phyloP scores from a whole-genome alignment of 2,329 filamentous ascomycete genomes.

The Fonsecaea multimorphosa region DNA sequence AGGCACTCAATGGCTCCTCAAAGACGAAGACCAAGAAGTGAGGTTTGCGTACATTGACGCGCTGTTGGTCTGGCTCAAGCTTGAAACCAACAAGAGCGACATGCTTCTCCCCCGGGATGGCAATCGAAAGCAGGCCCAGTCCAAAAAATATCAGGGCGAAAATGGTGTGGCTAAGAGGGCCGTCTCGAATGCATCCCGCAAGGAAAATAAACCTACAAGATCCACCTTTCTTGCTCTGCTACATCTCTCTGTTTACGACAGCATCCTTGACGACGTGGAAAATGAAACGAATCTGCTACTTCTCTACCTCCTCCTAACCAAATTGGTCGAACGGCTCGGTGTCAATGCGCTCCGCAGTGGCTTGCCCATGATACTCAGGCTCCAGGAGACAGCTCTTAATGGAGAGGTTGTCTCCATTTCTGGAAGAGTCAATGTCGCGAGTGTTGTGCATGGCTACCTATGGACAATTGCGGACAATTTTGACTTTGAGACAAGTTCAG shows the following conservation, averaged over 20 bases:
- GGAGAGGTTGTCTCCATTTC: constrained; percentile 59
- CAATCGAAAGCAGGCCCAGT: constrained; percentile 52
- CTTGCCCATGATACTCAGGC: constrained; percentile 83
- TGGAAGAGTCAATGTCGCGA: constrained; percentile 79
- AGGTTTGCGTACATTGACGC: constrained; percentile 86
- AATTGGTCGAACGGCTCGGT: constrained; percentile 76
- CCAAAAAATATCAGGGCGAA: constrained; percentile 52
- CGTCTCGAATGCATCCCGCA: constrained; percentile 69
- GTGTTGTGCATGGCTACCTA: constrained; percentile 87
- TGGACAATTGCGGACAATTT: constrained; percentile 80
- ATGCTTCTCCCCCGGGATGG: constrained; percentile 66
- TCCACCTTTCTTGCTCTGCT: constrained; percentile 81
- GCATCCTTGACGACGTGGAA: constrained; percentile 73
- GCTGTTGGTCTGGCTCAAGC: constrained; percentile 79
- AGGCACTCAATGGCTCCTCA: constrained; percentile 90
- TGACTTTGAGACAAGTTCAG: constrained; percentile 71
- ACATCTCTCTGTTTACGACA: constrained; percentile 89
- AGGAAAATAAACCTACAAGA: constrained; percentile 64
- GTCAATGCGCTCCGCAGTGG: constrained; percentile 81
- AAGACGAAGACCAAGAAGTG: constrained; percentile 77
- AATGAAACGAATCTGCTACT: constrained; percentile 77
- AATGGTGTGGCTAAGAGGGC: constrained; percentile 62
- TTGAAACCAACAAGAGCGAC: constrained; percentile 75
- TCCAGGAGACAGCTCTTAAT: constrained; percentile 77
- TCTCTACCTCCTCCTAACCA: constrained; percentile 76